These are phyloP conservation scores for Pseudocercospora macadamiae DNA, from an alignment of 2,329 filamentous ascomycete genomes.

Conservation along the genomic window DNA sequence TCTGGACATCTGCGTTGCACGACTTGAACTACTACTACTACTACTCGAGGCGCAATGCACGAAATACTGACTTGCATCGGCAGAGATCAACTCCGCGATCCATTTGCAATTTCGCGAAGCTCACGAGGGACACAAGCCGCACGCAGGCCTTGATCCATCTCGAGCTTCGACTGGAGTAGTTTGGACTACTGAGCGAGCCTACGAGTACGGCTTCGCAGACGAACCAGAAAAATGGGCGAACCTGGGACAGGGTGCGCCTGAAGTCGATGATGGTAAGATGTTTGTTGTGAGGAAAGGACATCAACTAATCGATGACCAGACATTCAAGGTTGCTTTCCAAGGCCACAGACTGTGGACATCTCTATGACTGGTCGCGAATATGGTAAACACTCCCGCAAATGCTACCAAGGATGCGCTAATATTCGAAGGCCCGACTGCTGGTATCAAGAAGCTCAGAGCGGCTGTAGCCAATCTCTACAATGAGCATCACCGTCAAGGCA, in stretches of 20 bases:
- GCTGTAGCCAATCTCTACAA: conserved; percentile 94
- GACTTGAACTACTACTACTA: background rate
- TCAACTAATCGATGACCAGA: conserved; percentile 55
- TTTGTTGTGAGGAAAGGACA: no score
- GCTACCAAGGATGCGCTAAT: background rate
- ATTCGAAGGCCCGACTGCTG: conserved; percentile 72
- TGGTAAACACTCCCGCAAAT: conserved; percentile 27
- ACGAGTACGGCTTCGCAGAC: conserved; percentile 83
- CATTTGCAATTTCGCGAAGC: conserved; percentile 87
- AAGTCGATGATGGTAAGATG: conserved; percentile 85
- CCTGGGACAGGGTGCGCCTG: conserved; percentile 88
- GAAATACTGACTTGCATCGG: conserved; percentile 15
- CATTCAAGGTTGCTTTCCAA: conserved; percentile 84
- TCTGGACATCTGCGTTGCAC: background rate
- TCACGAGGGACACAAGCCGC: conserved; percentile 87
- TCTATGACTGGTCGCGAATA: conserved; percentile 82
- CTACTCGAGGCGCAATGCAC: background rate
- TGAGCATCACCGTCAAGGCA: conserved; percentile 83
- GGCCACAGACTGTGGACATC: conserved; percentile 78
- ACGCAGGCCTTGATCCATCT: conserved; percentile 86
- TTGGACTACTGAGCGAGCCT: conserved; percentile 86
- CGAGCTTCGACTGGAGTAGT: conserved; percentile 91
- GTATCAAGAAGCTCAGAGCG: conserved; percentile 86
- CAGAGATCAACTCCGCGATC: conserved; percentile 80
- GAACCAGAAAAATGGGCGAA: conserved; percentile 87